A percentile compares a stretch with the other conserved stretches of the same genome.
phyloP scores from a whole-genome alignment of 345 rosid species.

The Garcia nutans region DNA sequence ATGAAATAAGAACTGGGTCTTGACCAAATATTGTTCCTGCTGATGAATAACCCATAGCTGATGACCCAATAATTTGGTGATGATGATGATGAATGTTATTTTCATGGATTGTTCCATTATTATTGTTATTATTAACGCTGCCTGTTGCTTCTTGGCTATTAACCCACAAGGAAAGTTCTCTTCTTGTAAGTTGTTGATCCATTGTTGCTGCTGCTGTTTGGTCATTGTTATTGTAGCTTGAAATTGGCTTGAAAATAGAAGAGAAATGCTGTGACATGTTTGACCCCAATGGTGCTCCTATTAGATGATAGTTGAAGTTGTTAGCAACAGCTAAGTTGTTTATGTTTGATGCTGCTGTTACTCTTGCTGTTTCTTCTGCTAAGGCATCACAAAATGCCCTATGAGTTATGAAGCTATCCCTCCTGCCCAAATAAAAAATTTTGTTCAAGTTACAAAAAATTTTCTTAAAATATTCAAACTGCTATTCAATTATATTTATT shows the following conservation, averaged over 20 bases:
- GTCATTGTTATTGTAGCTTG: constrained; percentile 20
- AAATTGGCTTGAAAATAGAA: constrained; percentile 55
- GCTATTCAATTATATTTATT: background rate
- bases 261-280: constrained; percentile 49
- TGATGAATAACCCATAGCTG: constrained; percentile 15
- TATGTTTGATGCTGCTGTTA: constrained; percentile 65
- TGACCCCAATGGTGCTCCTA: constrained; percentile 44
- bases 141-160: constrained; percentile 25
- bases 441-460: background rate
- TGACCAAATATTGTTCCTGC: constrained; percentile 27
- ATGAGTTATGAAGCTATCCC: constrained; percentile 95
- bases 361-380: constrained; percentile 91
- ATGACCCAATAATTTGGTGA: constrained; percentile 15
- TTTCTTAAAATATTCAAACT: no score
- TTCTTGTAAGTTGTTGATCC: constrained; percentile 29
- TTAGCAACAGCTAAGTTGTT: constrained; percentile 32
- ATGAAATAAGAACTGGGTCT: constrained; percentile 27
- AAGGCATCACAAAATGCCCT: constrained; percentile 97
- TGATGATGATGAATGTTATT: constrained; percentile 30
- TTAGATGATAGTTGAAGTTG: constrained; percentile 44
- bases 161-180: constrained; percentile 48
- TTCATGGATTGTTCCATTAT: constrained; percentile 30
- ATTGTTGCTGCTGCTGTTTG: constrained; percentile 7
- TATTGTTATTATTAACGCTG: constrained; percentile 10
- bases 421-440: constrained; percentile 42